phyloP scores from a whole-genome alignment of 2,329 filamentous ascomycete species.

The Fusarium humuli region DNA sequence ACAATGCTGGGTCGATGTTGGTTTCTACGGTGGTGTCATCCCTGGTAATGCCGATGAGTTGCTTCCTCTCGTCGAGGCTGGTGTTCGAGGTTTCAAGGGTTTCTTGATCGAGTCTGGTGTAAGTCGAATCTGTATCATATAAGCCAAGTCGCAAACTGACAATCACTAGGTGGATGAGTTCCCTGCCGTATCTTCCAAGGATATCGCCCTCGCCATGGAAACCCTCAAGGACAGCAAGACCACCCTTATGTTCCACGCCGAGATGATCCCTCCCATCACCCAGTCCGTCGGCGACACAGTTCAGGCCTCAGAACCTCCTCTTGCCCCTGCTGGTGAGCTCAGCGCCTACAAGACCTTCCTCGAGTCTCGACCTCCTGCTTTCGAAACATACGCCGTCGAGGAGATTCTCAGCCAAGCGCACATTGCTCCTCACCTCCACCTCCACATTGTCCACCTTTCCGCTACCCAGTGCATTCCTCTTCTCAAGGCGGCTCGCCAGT shows the following conservation, averaged over 20 bases:
- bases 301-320: constrained; percentile 74
- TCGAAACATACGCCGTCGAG: constrained; percentile 91
- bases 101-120: constrained; percentile 97
- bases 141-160: constrained; percentile 21
- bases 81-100: constrained; percentile 95
- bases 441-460: constrained; percentile 95
- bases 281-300: constrained; percentile 83
- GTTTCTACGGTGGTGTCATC: constrained; percentile 95
- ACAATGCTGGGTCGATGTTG: constrained; percentile 98
- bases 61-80: constrained; percentile 81
- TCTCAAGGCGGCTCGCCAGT: constrained; percentile 76
- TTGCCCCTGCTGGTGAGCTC: constrained; percentile 77
- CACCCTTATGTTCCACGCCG: constrained; percentile 98
- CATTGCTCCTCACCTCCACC: constrained; percentile 81
- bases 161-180: constrained; percentile 86
- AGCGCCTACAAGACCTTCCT: constrained; percentile 91
- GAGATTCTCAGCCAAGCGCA: constrained; percentile 86
- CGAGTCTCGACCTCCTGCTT: constrained; percentile 85
- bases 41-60: constrained; percentile 88
- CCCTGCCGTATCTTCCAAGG: constrained; percentile 83
- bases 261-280: constrained; percentile 93
- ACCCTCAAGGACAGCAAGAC: constrained; percentile 85
- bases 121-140: constrained; percentile 54
- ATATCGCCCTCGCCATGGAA: constrained; percentile 83
- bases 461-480: constrained; percentile 89